Base-by-base conservation (phyloP, 805 yeast species). In the Clavispora vitiphila region DNA sequence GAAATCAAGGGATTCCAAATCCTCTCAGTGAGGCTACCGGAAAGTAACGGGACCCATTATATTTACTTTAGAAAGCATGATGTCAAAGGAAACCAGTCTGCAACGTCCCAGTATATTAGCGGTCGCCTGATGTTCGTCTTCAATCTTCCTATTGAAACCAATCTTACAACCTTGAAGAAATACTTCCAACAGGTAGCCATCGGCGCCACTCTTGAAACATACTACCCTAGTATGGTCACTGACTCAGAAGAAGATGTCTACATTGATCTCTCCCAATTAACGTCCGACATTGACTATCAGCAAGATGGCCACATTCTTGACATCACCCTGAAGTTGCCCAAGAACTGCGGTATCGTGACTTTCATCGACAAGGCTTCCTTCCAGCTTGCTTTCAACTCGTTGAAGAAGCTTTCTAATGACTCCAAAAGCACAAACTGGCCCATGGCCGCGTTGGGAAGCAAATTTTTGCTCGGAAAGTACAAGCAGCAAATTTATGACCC, bases 331-430 rank as follows among this genome's bases (percentile, higher is more conserved):
- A 78, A 71, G 49, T 66, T 84, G 30, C 95, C 95, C 34, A 77
- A 80, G 53, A 81, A 84, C 44, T 81, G 90, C 48, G 91, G 86
- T 0, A 66, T 87, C 7, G 72, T 87, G 34, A 78, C 80, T 22
- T 81, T 88, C 56, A 76, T 89, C 6, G 97, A 88, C 61, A 79
- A 79, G 54, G 61, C 82, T 3, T 76, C 86, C 24, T 66, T 81
- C 44, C 72, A 76, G 55, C 64, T 87, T 51, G 88, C 95, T 1
- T 64, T 85, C 36, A 61, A 67, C 27, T 76, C 81, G 47, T 74
- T 89, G 46, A 78, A 78, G 55, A 78, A 80, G 54, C 55, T 76
- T 8, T 57, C 69, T 5, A 34, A 46, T 3, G 48, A 51, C 11
- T 40, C 48, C 20, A 60, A 50, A 24, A 35, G 43, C 12, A 39